Evolutionary conservation across 805 yeast genomes (phyloP).

Genomic region (Candida boleticola): DNA sequence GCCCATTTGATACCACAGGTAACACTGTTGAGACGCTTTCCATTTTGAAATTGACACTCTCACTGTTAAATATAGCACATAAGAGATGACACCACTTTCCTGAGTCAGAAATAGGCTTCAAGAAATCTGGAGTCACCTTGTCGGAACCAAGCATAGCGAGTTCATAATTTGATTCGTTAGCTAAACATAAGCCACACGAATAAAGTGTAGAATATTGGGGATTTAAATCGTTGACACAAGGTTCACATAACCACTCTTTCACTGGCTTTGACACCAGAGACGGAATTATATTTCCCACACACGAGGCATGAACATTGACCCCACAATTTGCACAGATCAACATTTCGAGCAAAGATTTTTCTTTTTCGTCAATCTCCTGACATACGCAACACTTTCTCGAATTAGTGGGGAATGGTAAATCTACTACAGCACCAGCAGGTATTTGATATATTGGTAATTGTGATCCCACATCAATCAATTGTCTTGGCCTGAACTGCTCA

Average conservation of each 20-base stretch:
- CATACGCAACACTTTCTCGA: conserved; percentile 59
- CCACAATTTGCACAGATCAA: conserved; percentile 66
- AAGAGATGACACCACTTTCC: conserved; percentile 77
- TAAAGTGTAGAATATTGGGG: conserved; percentile 59
- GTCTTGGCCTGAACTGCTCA: conserved; percentile 17
- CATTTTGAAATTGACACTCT: conserved; percentile 26
- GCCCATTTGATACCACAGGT: neutral
- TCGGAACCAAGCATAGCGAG: conserved; percentile 41
- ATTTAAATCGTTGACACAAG: conserved; percentile 67
- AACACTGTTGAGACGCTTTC: neutral
- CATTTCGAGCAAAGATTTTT: conserved; percentile 29
- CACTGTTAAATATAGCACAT: conserved; percentile 57
- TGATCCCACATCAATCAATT: conserved; percentile 26
- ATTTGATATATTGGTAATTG: conserved; percentile 13
- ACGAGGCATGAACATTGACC: conserved; percentile 62
- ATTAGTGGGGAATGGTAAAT: conserved; percentile 20
- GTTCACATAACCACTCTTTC: conserved; percentile 74
- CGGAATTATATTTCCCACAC: conserved; percentile 53
- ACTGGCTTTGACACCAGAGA: conserved; percentile 21
- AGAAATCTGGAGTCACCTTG: conserved; percentile 53
- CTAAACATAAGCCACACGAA: conserved; percentile 64
- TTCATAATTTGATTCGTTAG: conserved; percentile 50
- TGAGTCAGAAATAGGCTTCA: conserved; percentile 59
- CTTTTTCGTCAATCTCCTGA: conserved; percentile 32
- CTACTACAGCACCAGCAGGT: conserved; percentile 14